Base-by-base conservation (phyloP, 2,329 filamentous ascomycete species). In the Trichoderma lentiforme region DNA sequence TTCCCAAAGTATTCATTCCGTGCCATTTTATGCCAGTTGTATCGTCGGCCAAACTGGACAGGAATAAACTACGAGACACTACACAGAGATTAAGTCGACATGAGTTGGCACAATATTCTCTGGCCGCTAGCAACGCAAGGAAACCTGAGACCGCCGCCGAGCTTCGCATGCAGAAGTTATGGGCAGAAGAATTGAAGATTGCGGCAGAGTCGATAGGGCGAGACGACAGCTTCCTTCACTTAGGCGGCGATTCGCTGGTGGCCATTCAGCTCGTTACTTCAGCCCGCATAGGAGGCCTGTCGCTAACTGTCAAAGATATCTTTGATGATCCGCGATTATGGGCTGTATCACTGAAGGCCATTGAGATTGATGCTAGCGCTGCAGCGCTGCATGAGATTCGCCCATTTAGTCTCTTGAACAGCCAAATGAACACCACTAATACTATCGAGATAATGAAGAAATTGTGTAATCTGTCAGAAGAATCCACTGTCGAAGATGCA, bases 191-290 rank as follows among this genome's bases (percentile, higher is more conserved):
- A 12, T 24, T 72, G 6, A 72, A 57, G 11, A 61, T 70, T 21
- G 30, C 70, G 6, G 14, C 51, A 18, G 51, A 71, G 1, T 53
- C 51, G 0, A 82, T 85, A 26, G 79, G 80, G 9, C 71, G 77
- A 5, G 73, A 75, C 9, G 73, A 76, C 60, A 75, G 74, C 66
- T 79, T 79, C 69, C 76, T 79, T 32, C 71, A 65, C 4, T 71
- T 79, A 4, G 78, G 78, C 3, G 78, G 78, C 8, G 76, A 78
- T 36, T 79, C 77, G 0, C 74, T 79, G 14, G 63, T 69, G 2
- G 77, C 78, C 0, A 79, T 79, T 21, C 70, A 72, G 5, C 66
- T 76, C 8, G 74, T 70, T 6, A 21, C 36, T 18, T 43, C 67
- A 7, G 67, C 67, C n/a, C 67, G 58, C 2, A 61, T n/a, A 70